Percentiles rank a stretch among this genome's conserved stretches.
Evolutionary conservation across 345 rosid species (phyloP).

Genomic region (Pugionium cornutum): DNA sequence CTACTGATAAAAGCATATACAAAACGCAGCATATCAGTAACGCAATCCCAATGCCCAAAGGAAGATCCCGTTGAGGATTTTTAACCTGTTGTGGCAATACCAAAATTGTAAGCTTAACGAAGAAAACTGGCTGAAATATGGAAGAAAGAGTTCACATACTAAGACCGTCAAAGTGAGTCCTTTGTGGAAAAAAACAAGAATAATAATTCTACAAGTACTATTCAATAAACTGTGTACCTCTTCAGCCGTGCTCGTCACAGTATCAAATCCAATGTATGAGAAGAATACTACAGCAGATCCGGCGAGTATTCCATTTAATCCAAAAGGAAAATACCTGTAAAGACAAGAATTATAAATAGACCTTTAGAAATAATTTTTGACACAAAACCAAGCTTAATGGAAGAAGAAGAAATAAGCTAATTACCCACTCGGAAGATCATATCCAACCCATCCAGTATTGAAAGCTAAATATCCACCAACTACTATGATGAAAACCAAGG

Average conservation of each 20-base stretch:
- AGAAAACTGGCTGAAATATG: neutral
- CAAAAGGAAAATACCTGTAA: slow-evolving; percentile 60
- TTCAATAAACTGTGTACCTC: slow-evolving; percentile 47
- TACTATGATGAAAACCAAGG: slow-evolving; percentile 57
- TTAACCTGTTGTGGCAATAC: slow-evolving; percentile 48
- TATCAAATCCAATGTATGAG: slow-evolving; percentile 70
- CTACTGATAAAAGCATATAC: slow-evolving; percentile 68
- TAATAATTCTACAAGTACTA: slow-evolving; percentile 1
- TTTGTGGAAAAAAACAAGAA: slow-evolving; percentile 11
- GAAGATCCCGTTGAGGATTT: slow-evolving; percentile 66
- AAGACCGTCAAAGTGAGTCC: neutral
- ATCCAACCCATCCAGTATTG: slow-evolving; percentile 69
- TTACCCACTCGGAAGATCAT: slow-evolving; percentile 58
- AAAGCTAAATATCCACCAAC: slow-evolving; percentile 56
- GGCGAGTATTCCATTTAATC: slow-evolving; percentile 67
- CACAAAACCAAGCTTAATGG: slow-evolving; percentile 19
- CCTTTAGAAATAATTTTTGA: neutral
- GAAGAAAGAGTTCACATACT: slow-evolving; percentile 18
- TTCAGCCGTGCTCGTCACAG: slow-evolving; percentile 68
- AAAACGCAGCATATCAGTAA: slow-evolving; percentile 60
- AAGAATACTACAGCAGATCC: slow-evolving; percentile 69
- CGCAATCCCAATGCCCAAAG: slow-evolving; percentile 65
- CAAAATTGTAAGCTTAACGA: slow-evolving; percentile 2
- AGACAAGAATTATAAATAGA: slow-evolving; percentile 4
- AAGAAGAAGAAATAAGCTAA: slow-evolving; percentile 18